Evolutionary conservation across 1,284 basidiomycete genomes (phyloP).

Genomic region (Cutaneotrichosporon sp.): DNA sequence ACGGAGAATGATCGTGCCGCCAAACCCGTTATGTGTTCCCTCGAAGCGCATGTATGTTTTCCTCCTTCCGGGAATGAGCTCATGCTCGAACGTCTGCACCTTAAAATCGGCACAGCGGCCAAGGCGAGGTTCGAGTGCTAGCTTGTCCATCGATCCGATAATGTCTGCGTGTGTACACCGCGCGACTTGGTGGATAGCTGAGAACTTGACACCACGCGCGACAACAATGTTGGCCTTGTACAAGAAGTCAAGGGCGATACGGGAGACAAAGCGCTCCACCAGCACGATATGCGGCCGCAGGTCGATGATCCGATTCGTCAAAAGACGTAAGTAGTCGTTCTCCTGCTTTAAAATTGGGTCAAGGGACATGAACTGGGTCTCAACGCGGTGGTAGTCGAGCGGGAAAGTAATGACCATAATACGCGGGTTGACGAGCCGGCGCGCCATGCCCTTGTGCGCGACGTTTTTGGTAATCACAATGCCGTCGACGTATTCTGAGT

Average conservation of each 20-base stretch:
- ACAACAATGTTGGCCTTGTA: conserved; percentile 83
- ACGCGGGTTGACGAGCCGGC: conserved; percentile 59
- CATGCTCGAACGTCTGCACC: conserved; percentile 91
- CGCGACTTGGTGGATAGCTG: conserved; percentile 79
- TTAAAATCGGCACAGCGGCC: conserved; percentile 85
- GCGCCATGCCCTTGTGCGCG: conserved; percentile 72
- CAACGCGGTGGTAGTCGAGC: conserved; percentile 88
- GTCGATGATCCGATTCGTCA: conserved; percentile 83
- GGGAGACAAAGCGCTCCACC: conserved; percentile 85
- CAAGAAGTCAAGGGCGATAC: conserved; percentile 85
- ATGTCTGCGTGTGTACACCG: conserved; percentile 94
- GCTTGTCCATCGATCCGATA: conserved; percentile 89
- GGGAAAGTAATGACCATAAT: conserved; percentile 96
- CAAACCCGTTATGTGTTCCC: conserved; percentile 84
- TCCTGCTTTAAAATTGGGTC: conserved; percentile 91
- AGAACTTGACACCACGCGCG: conserved; percentile 81
- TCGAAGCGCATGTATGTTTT: conserved; percentile 98
- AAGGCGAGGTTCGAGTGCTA: conserved; percentile 82
- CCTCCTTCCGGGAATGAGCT: conserved; percentile 77
- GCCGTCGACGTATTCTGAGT: conserved; percentile 96
- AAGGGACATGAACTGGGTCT: conserved; percentile 90
- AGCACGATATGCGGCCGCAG: conserved; percentile 88
- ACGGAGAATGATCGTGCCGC: conserved; percentile 87
- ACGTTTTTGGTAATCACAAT: conserved; percentile 98
- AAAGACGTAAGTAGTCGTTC: conserved; percentile 84